These are phyloP conservation scores for Scedosporium minutisporum DNA, from an alignment of 2,329 filamentous ascomycete genomes.

Conservation along the genomic window DNA sequence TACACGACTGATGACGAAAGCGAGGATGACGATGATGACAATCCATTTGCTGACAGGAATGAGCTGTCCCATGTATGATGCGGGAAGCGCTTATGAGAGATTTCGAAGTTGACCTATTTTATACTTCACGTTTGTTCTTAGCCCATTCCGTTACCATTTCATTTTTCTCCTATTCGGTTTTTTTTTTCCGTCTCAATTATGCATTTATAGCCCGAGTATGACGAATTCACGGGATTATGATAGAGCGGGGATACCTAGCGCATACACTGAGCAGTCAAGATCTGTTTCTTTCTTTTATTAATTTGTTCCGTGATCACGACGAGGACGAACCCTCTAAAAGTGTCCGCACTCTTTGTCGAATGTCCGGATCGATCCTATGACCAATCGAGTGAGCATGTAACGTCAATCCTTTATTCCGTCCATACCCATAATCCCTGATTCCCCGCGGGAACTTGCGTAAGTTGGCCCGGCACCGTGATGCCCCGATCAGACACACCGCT, in stretches of 20 bases:
- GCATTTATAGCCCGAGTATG: neutral
- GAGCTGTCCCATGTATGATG: neutral
- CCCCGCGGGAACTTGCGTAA: neutral
- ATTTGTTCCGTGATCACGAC: neutral
- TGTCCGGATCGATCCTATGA: neutral
- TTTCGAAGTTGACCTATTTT: neutral
- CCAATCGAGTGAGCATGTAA: neutral
- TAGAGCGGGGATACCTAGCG: neutral
- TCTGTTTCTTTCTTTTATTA: neutral
- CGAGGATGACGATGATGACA: conserved; percentile 67
- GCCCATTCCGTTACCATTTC: neutral
- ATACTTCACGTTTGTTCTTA: neutral
- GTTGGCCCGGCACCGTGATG: neutral
- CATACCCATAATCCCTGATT: too few species aligned
- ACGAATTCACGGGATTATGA: neutral
- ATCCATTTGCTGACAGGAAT: conserved; percentile 80
- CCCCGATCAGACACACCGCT: neutral
- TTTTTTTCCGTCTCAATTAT: neutral
- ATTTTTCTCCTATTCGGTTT: neutral
- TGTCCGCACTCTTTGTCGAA: too few species aligned
- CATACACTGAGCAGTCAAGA: neutral
- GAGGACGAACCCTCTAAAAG: too few species aligned
- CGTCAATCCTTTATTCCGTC: neutral
- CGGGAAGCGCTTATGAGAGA: neutral
- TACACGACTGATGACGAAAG: conserved; percentile 38